A percentile compares a stretch with the other conserved stretches of the same genome.
Conservation (phyloP, 345 rosid genomes). For the Citrus inodora region DNA sequence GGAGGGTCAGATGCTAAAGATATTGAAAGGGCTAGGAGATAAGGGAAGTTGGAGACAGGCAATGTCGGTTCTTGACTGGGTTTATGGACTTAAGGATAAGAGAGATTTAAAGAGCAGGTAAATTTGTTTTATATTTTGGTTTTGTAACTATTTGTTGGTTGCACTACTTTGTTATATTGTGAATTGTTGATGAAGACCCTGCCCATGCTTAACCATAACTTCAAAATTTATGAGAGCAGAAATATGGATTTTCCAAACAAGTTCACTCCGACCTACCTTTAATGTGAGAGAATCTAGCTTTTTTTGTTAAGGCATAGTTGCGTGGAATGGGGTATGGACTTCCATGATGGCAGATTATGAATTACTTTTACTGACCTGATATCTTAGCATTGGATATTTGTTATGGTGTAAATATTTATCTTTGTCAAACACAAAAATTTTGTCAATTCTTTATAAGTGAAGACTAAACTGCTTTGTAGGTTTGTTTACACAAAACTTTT, state of each 20-base stretch:
- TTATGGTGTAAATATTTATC: neutral
- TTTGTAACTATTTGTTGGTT: neutral
- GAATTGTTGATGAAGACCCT: neutral
- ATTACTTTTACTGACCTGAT: neutral
- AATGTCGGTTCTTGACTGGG: conserved; percentile 71
- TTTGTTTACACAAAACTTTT: conserved; percentile 92
- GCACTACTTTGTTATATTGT: neutral
- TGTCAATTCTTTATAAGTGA: neutral
- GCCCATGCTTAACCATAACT: too few relatives aligned
- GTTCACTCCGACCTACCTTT: neutral
- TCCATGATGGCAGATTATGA: neutral
- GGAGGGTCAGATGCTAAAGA: conserved; percentile 82
- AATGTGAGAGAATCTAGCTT: neutral
- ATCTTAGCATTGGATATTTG: neutral
- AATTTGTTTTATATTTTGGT: conserved; percentile 9
- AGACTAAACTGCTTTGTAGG: conserved; percentile 40
- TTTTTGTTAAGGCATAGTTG: neutral
- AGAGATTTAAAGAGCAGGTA: conserved; percentile 71
- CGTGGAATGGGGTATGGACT: neutral
- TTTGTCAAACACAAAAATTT: neutral
- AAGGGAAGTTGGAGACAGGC: conserved; percentile 78
- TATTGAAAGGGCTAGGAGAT: conserved; percentile 69
- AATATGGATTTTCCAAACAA: neutral
- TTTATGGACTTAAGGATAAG: conserved; percentile 54
- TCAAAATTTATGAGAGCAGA: neutral